These are phyloP conservation scores for Salix arbutifolia DNA, from an alignment of 345 rosid species.

Conservation along the genomic window DNA sequence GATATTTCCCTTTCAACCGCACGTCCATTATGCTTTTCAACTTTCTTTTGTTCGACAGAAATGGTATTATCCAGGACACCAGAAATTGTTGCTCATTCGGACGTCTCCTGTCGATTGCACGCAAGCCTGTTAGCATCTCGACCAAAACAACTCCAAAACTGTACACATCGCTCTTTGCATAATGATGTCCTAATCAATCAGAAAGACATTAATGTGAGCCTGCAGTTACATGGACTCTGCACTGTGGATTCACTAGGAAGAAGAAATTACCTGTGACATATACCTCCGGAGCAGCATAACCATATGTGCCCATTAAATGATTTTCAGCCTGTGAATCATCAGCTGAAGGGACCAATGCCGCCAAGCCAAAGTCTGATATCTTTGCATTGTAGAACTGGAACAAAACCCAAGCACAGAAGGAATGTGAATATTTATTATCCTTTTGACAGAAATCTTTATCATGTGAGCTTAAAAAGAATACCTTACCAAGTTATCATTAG, in stretches of 20 bases:
- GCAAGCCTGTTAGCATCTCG: slow-evolving; percentile 19
- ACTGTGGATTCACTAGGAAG: not conserved
- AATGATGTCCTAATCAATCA: not conserved
- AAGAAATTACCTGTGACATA: not conserved
- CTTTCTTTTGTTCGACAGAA: not conserved
- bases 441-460: too few species aligned
- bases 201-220: not conserved
- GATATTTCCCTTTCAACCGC: slow-evolving; percentile 4
- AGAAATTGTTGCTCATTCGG: not conserved
- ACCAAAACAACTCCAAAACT: slow-evolving; percentile 14
- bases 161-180: slow-evolving; percentile 11
- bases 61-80: slow-evolving; percentile 4
- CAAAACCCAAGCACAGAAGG: not conserved
- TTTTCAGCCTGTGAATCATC: not conserved
- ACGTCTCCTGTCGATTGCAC: slow-evolving; percentile 7
- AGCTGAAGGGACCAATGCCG: not conserved
- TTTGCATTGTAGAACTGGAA: slow-evolving; percentile 15
- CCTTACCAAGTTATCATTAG: too few species aligned
- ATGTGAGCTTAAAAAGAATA: too few species aligned
- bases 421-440: too few species aligned
- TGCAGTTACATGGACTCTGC: too few species aligned
- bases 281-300: slow-evolving; percentile 10
- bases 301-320: not conserved
- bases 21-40: slow-evolving; percentile 9
- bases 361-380: slow-evolving; percentile 17